Percentiles rank a stretch among this genome's conserved stretches.
phyloP scores from a whole-genome alignment of 202 grass and related monocot species.

The Zizania palustris region DNA sequence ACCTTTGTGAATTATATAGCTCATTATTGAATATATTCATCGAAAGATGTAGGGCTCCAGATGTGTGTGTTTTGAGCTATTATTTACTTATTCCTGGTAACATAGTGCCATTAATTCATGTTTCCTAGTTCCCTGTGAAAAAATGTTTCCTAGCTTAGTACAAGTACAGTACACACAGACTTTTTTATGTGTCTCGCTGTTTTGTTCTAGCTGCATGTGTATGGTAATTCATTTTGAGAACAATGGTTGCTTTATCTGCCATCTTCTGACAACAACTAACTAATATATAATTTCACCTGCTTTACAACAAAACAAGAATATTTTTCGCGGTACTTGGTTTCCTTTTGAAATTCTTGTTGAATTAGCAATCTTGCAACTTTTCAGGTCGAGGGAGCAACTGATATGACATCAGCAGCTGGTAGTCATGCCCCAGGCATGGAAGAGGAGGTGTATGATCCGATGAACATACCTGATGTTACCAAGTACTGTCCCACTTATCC shows the following conservation, averaged over 20 bases:
- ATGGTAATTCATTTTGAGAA: background rate
- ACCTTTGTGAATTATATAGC: constrained; percentile 16
- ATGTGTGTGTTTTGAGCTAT: constrained; percentile 20
- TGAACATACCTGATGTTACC: constrained; percentile 79
- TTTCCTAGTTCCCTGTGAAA: background rate
- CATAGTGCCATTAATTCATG: background rate
- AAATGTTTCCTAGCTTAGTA: too few relatives aligned
- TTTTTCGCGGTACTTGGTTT: background rate
- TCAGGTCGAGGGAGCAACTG: constrained; percentile 65
- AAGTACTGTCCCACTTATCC: constrained; percentile 36
- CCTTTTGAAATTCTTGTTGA: background rate
- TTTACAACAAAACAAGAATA: background rate
- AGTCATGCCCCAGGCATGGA: constrained; percentile 57
- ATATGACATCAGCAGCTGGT: constrained; percentile 49
- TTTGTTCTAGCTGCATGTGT: background rate
- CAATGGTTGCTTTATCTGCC: background rate
- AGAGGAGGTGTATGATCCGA: constrained; percentile 87
- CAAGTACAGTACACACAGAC: background rate
- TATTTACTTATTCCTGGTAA: background rate
- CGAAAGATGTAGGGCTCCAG: background rate
- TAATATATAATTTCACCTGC: background rate
- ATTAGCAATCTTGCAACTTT: constrained; percentile 31
- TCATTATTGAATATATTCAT: background rate
- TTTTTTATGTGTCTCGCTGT: background rate
- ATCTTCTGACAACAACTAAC: background rate